These are phyloP conservation scores for Ilex asprella DNA, from an alignment of 257 asterid genomes.

Conservation along the genomic window DNA sequence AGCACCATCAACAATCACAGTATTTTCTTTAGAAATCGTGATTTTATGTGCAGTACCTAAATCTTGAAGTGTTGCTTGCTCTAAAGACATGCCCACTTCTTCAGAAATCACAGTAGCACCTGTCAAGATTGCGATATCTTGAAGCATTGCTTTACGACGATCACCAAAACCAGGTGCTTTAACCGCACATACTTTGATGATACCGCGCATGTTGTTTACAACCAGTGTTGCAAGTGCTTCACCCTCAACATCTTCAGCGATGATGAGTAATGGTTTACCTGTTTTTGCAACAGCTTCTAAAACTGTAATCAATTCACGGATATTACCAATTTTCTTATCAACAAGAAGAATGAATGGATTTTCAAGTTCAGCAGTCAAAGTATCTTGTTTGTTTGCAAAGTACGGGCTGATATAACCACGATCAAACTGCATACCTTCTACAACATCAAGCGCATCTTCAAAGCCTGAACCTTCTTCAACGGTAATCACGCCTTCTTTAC, in stretches of 20 bases:
- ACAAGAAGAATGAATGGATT: neutral
- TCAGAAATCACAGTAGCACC: neutral
- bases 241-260: neutral
- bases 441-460: neutral
- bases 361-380: neutral
- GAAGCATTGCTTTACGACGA: neutral
- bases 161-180: constrained; percentile 2
- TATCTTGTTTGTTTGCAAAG: neutral
- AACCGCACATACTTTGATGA: neutral
- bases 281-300: neutral
- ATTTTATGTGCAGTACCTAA: neutral
- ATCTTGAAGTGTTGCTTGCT: neutral
- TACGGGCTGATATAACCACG: too few species aligned
- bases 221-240: neutral
- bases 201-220: neutral
- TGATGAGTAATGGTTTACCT: neutral
- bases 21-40: neutral
- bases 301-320: neutral
- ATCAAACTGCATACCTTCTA: neutral
- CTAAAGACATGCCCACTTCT: neutral
- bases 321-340: neutral
- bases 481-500: neutral
- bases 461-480: neutral
- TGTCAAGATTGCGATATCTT: neutral
- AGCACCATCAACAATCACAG: neutral